Evolutionary conservation across 306 rosid genomes (phyloP).

Genomic region (Sindora glabra): DNA sequence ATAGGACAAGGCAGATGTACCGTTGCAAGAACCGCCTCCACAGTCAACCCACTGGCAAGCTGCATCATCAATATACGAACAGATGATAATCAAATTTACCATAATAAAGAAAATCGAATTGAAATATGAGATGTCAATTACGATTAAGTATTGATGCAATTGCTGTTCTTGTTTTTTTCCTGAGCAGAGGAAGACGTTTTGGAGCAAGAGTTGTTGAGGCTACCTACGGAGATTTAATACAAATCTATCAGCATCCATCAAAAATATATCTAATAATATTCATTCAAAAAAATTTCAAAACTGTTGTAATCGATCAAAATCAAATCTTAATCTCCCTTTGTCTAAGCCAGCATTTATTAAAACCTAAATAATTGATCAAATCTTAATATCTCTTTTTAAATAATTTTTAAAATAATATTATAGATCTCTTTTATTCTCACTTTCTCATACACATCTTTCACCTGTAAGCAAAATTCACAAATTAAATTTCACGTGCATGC

Average conservation of each 20-base stretch:
- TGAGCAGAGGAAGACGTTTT: slow-evolving; percentile 42
- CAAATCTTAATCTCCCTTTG: neutral
- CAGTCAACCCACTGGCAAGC: slow-evolving; percentile 80
- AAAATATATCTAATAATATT: neutral
- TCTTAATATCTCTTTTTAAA: too few relatives aligned
- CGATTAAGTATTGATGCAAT: slow-evolving; percentile 50
- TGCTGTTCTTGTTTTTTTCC: slow-evolving; percentile 30
- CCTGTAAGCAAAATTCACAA: too few relatives aligned
- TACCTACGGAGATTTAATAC: slow-evolving; percentile 43
- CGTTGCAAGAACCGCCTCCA: slow-evolving; percentile 77
- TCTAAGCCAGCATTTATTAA: neutral
- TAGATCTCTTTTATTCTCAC: neutral
- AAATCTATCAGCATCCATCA: slow-evolving; percentile 17
- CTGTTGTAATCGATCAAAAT: neutral
- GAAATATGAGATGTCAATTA: slow-evolving; percentile 19
- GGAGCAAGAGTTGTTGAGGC: slow-evolving; percentile 47
- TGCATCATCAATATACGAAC: slow-evolving; percentile 17
- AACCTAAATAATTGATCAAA: neutral
- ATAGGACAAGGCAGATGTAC: slow-evolving; percentile 45
- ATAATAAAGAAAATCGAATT: neutral
- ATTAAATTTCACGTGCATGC: too few relatives aligned
- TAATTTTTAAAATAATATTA: neutral
- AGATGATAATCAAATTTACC: too few relatives aligned
- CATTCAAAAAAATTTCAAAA: neutral
- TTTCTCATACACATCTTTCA: too few relatives aligned